Conservation (phyloP, 306 rosid species). For the Lathyrus oleraceus region DNA sequence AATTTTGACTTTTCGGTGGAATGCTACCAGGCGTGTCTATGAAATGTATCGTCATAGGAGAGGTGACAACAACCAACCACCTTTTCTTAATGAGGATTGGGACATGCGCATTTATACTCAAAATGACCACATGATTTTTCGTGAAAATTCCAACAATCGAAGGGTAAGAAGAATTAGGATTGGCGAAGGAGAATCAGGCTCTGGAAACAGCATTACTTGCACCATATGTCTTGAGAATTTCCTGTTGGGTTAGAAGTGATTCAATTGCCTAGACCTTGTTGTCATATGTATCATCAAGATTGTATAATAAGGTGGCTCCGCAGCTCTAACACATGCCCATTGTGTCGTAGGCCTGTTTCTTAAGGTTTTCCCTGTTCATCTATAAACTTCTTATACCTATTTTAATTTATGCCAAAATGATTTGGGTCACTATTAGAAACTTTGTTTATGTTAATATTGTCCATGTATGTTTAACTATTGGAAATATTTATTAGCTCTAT, state of each 20-base stretch:
- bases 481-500: too few species aligned
- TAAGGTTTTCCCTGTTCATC: neutral
- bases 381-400: neutral
- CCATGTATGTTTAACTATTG: too few species aligned
- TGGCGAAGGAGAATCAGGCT: neutral
- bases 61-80: neutral
- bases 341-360: neutral
- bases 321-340: neutral
- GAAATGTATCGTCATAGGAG: neutral
- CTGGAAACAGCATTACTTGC: neutral
- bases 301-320: neutral
- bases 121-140: neutral
- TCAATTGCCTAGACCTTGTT: neutral
- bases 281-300: neutral
- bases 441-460: too few species aligned
- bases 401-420: too few species aligned
- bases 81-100: neutral
- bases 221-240: neutral
- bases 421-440: too few species aligned
- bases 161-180: too few species aligned
- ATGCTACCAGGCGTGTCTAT: neutral
- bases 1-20: neutral
- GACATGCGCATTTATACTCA: neutral
- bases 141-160: neutral
- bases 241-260: neutral